phyloP scores from a whole-genome alignment of 768 basidiomycete species.

The Trametes punicea region DNA sequence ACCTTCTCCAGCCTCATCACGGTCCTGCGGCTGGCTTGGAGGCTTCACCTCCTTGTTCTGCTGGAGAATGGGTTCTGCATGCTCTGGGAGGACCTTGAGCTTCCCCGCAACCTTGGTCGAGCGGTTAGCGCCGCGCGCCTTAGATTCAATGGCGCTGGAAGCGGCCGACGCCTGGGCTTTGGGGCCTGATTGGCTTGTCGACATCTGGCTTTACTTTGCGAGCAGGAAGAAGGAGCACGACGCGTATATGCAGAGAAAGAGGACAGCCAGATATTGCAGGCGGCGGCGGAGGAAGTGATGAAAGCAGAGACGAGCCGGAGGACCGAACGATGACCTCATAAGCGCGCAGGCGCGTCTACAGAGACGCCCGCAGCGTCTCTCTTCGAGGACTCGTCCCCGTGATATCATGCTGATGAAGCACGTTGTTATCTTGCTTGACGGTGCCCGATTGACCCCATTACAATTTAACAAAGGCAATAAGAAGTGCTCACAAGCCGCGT shows the following conservation, averaged over 20 bases:
- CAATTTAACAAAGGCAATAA: not conserved
- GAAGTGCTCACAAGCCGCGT: not conserved
- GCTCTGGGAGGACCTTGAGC: constrained; percentile 84
- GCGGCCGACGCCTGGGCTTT: constrained; percentile 3
- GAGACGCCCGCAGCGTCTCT: not conserved
- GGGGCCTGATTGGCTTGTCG: constrained; percentile 20
- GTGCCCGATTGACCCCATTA: not conserved
- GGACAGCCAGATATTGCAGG: not conserved
- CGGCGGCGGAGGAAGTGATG: not conserved
- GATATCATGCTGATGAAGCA: not conserved
- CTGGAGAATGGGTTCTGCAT: constrained; percentile 52
- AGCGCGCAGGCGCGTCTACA: not conserved
- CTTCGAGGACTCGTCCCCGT: no score
- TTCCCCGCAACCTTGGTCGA: constrained; percentile 82
- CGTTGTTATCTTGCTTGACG: not conserved
- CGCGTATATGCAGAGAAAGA: not conserved
- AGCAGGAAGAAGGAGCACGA: not conserved
- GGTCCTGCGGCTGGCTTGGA: constrained; percentile 19
- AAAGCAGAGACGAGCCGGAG: constrained; percentile 1
- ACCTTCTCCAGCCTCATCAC: constrained; percentile 26
- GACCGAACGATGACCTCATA: constrained; percentile 15
- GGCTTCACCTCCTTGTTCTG: constrained; percentile 20
- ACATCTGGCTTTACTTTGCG: constrained; percentile 10
- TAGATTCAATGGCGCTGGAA: constrained; percentile 39
- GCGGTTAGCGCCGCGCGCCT: constrained; percentile 69